Conservation (phyloP, 768 basidiomycete genomes). For the Collybiopsis luxurians region DNA sequence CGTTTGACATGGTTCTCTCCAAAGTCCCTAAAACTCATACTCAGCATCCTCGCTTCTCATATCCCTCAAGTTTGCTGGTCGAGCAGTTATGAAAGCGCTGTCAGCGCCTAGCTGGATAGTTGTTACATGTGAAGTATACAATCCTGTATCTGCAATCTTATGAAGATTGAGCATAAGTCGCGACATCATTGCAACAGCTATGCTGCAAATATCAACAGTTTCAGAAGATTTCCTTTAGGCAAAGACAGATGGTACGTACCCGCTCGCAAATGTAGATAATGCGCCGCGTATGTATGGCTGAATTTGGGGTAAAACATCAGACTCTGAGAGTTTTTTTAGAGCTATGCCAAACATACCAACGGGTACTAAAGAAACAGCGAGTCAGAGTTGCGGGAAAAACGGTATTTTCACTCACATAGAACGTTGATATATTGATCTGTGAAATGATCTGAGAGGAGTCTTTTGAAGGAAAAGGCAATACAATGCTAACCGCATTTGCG, state of each 20-base stretch:
- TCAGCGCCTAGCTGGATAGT: not conserved
- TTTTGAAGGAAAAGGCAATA: no score
- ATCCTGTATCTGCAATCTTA: slow-evolving; percentile 1
- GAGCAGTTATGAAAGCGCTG: not conserved
- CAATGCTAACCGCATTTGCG: not conserved
- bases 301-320: not conserved
- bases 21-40: no score
- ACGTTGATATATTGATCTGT: slow-evolving; percentile 4
- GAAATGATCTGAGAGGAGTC: no score
- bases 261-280: slow-evolving; percentile 4
- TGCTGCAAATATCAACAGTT: not conserved
- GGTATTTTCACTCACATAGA: not conserved
- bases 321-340: not conserved
- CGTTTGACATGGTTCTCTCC: no score
- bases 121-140: slow-evolving; percentile 6
- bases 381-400: not conserved
- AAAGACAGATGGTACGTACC: not conserved
- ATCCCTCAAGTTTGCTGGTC: not conserved
- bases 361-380: not conserved
- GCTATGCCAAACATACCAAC: not conserved
- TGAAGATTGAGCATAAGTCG: slow-evolving; percentile 9
- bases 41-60: no score
- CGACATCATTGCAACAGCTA: slow-evolving; percentile 6
- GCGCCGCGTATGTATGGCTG: slow-evolving; percentile 4
- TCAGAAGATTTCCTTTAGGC: not conserved